phyloP scores from a whole-genome alignment of 148 eudicot species.

The Vaccinium corymbosum region DNA sequence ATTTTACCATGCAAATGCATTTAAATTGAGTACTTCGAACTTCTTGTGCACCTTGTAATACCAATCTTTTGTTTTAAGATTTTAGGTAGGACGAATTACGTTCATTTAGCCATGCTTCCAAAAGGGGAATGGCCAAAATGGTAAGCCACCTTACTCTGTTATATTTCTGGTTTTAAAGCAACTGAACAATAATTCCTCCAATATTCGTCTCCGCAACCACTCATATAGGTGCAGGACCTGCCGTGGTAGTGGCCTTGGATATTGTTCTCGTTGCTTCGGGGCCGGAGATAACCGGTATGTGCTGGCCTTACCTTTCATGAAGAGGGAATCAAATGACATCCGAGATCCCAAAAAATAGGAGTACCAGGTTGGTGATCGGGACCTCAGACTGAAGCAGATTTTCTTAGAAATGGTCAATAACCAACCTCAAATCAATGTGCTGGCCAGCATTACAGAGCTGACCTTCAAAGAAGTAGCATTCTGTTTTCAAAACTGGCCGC shows the following conservation, averaged over 20 bases:
- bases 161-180: not conserved
- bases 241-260: slow-evolving; percentile 83
- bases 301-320: slow-evolving; percentile 81
- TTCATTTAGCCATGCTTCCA: slow-evolving; percentile 64
- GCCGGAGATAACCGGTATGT: slow-evolving; percentile 74
- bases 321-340: slow-evolving; percentile 30
- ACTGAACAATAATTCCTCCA: not conserved
- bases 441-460: not conserved
- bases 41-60: not conserved
- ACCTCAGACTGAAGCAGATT: slow-evolving; percentile 40
- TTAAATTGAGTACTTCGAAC: not conserved
- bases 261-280: slow-evolving; percentile 78
- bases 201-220: not conserved
- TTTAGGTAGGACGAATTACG: slow-evolving; percentile 67
- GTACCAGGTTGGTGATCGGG: slow-evolving; percentile 18
- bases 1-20: too few relatives aligned
- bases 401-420: slow-evolving; percentile 28
- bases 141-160: slow-evolving; percentile 35
- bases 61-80: not conserved
- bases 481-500: too few relatives aligned
- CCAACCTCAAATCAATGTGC: slow-evolving; percentile 7
- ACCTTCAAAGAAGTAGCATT: too few relatives aligned
- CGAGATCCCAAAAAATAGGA: slow-evolving; percentile 9
- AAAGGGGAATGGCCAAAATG: slow-evolving; percentile 95
- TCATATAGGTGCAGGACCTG: slow-evolving; percentile 72